Base-by-base conservation (phyloP, 495 filamentous ascomycete genomes). In the Aspergillus coremiiformis region DNA sequence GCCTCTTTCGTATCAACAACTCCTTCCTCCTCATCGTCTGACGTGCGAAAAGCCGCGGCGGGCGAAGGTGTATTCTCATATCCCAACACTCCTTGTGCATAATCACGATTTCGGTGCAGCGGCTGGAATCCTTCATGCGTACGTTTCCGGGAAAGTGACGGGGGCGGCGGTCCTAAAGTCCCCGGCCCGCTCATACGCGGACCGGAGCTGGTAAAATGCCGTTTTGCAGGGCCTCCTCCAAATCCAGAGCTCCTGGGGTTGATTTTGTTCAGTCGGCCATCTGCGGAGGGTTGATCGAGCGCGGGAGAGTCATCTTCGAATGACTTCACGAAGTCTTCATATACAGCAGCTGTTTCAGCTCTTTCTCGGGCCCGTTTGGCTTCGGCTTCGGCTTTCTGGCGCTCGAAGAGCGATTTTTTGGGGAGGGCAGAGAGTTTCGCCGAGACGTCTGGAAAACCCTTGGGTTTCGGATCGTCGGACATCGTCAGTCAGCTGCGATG, bases 341-440 rank as follows among this genome's bases (percentile, higher is more conserved):
- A 88, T 12, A 89, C 92, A 8, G 91, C 92, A 29, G 87, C 89
- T 17, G 87, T 95, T 67, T 96, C 92, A 53, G 84, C 88, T 64
- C 85, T 85, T 67, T 95, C 92, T 51, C 89, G 79, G 57, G 81
- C 78, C 29, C 88, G 85, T 68, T 96, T 97, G 14, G 89, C 92
- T 74, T 96, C 89, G 27, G 88, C 90, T 64, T 95, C 91, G 33
- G 87, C 88, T 72, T 91, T 93, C 58, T 93, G 88, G 49, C 85
- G 84, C 69, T 97, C 92, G 70, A 95, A 97, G 27, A 89, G 79
- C 11, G 90, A 94, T 64, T 95, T 90, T 69, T 91, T 94, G 35
- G 71, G 56, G 0, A 90, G 85, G 10, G 89, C 87, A 21, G 87
- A 81, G 35, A 95, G 83, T 65, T 96, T 97, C 37, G 83, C 80